Percentiles rank a stretch among this genome's conserved stretches.
Conservation (phyloP, 2,329 filamentous ascomycete genomes). For the Geosmithia putterillii region DNA sequence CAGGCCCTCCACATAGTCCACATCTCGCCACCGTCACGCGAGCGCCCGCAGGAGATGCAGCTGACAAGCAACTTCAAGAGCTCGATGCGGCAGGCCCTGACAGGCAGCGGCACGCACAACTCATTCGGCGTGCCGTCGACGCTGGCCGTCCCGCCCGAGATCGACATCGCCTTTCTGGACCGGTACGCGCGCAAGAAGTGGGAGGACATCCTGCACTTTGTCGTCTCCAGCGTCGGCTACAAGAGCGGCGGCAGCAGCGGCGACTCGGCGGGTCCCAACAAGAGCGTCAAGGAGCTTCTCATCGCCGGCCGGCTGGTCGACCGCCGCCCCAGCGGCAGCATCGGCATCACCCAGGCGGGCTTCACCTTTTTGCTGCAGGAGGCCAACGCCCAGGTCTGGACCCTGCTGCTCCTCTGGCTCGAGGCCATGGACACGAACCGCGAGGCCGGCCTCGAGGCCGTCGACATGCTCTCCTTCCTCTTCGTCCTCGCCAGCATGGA, state of each 20-base stretch:
- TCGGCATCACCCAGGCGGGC: constrained; percentile 80
- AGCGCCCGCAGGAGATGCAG: constrained; percentile 57
- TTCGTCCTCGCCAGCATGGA: constrained; percentile 92
- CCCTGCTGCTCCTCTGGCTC: constrained; percentile 83
- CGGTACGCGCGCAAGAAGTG: constrained; percentile 78
- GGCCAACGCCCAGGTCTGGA: constrained; percentile 95
- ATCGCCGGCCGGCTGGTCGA: constrained; percentile 73
- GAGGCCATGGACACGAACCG: constrained; percentile 56
- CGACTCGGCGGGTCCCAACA: constrained; percentile 45
- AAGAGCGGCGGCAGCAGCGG: constrained; percentile 27
- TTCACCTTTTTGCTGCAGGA: constrained; percentile 94
- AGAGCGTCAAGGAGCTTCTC: constrained; percentile 74
- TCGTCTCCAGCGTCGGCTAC: constrained; percentile 65
- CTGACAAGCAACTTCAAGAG: constrained; percentile 73
- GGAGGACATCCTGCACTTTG: constrained; percentile 93
- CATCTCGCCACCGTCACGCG: constrained; percentile 47
- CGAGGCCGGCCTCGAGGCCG: constrained; percentile 63
- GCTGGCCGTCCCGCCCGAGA: constrained; percentile 45
- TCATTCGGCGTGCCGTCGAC: constrained; percentile 83
- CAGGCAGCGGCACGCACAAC: constrained; percentile 71
- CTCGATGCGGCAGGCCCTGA: constrained; percentile 76
- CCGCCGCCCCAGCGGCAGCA: constrained; percentile 45
- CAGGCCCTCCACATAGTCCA: constrained; percentile 77
- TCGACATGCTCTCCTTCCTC: constrained; percentile 90
- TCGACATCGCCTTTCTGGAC: constrained; percentile 66